Base-by-base conservation (phyloP, 2,329 filamentous ascomycete species). In the Alternaria ventricosa region DNA sequence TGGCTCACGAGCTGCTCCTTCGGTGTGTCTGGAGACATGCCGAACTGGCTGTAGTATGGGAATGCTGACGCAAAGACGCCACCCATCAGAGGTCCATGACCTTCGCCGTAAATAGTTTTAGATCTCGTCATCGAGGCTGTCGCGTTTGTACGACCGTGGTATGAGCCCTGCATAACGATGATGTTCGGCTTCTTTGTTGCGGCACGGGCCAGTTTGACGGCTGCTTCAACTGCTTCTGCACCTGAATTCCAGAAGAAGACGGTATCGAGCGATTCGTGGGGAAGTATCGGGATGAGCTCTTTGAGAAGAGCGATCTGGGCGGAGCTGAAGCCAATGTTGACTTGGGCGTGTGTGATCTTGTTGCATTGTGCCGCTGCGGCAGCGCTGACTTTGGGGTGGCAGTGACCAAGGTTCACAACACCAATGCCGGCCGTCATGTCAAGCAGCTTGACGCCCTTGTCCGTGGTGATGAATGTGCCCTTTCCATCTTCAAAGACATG, bases 111-210 rank as follows among this genome's bases (percentile, higher is more conserved):
- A 22, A 76, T 71, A 6, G 72, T 76, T 59, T 76, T 76, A 45
- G 70, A 73, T 25, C 72, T 67, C 28, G 73, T 76, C 73, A 76
- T 75, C 4, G 73, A 73, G 12, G 73, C 68, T 22, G 73, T 76
- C 12, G 73, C 72, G 20, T 72, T 74, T 18, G 73, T 76, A 23
- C 73, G 72, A 28, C 73, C 73, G 22, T 76, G 73, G 62, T 76
- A 76, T 20, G 71, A 74, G 41, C 73, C 73, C 36, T 76, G 73
- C 73, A 76, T 75, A 15, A 76, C 73, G n/a, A 76, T 75, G 47
- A 76, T 67, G 47, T 76, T 76, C 10, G 71, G 70, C 59, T 76
- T 76, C 64, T 74, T 75, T 10, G 72, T 76, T 6, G 72, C 73
- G 6, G 68, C 71, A n/a, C 73, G 69, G 25, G 71, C 69, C 12